Base-by-base conservation (phyloP, 352 stramenopile genomes). In the Pythium monospermum region DNA sequence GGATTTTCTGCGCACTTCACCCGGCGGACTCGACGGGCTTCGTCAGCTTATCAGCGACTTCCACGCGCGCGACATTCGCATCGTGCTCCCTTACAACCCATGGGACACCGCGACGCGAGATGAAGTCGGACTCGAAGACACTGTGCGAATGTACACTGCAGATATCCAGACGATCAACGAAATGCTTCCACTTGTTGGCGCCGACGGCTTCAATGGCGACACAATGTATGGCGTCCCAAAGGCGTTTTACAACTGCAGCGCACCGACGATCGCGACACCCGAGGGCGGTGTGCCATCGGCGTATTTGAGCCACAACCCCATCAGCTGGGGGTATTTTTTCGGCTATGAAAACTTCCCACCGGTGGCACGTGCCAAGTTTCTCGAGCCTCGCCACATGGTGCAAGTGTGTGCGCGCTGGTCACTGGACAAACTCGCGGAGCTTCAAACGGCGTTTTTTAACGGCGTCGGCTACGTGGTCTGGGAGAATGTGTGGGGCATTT, bases 401-500 rank as follows among this genome's bases (percentile, higher is more conserved):
- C 78, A 92, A 47, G 61, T 92, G 26, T 94, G 82, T 36, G 76
- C 78, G 12, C 73, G 85, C 6, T 94, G 85, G 83, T 92, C 85
- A 25, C 68, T 89, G n/a, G 76, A 91, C 57, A 61, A 66, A 22
- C 59, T 69, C 8, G 45, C 64, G 0, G 84, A 91, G 30, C 23
- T 95, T 11, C 73, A 91, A 19, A 70, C 57, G 3, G 70, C 85
- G 16, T 90, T 91, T 49, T 95, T 94, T 52, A 95, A 95, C 53
- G 83, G 81, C 10, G 75, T 71, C n/a, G 83, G 85, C 4, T 94
- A 91, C 57, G 85, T 92, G 19, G 59, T 89, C 5, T 95, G 85
- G 85, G 85, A 95, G 40, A 95, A 95, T 51, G 80, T 95, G 16
- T 95, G 85, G 85, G 81, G 85, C 15, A 91, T 92, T 26, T 94